These are phyloP conservation scores for Malassezia restricta DNA, from an alignment of 1,284 basidiomycete genomes.

Conservation along the genomic window DNA sequence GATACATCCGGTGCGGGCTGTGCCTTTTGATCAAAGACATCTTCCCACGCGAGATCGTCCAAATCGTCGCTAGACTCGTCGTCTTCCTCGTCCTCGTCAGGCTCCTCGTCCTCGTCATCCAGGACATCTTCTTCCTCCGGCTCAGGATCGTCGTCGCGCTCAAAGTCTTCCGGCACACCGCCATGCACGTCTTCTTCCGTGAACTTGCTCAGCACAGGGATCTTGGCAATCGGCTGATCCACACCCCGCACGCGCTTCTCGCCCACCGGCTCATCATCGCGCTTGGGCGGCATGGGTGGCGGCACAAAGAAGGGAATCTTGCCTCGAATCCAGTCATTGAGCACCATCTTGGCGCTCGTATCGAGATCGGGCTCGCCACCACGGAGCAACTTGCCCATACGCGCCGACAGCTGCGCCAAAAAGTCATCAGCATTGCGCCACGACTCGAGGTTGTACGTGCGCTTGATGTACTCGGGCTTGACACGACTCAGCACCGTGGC, in stretches of 20 bases:
- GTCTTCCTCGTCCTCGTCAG: conserved; percentile 22
- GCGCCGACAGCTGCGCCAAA: conserved; percentile 70
- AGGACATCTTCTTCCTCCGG: conserved; percentile 21
- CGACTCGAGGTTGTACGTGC: conserved; percentile 60
- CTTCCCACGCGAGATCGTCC: conserved; percentile 70
- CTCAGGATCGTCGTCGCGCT: conserved; percentile 24
- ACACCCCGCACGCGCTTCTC: conserved; percentile 51
- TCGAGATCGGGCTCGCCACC: conserved; percentile 90
- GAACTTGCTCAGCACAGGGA: conserved; percentile 53
- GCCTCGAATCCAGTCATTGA: conserved; percentile 95
- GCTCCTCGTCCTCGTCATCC: conserved; percentile 23
- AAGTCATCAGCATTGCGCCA: conserved; percentile 60
- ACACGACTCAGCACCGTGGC: conserved; percentile 75
- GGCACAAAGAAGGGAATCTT: conserved; percentile 79
- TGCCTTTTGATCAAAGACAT: conserved; percentile 49
- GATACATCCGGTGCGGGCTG: conserved; percentile 18
- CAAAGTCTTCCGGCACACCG: conserved; percentile 38
- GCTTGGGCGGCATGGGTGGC: conserved; percentile 54
- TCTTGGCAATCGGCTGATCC: conserved; percentile 52
- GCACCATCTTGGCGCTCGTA: conserved; percentile 81
- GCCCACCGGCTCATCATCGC: conserved; percentile 15
- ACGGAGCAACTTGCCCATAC: conserved; percentile 81
- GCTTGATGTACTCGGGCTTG: conserved; percentile 77
- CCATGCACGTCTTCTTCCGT: conserved; percentile 44
- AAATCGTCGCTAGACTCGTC: conserved; percentile 24